Evolutionary conservation across 1,139 yeast genomes (phyloP), one percentile per base, ranked within the genome.

Genomic region (Taphrina flavorubra): DNA sequence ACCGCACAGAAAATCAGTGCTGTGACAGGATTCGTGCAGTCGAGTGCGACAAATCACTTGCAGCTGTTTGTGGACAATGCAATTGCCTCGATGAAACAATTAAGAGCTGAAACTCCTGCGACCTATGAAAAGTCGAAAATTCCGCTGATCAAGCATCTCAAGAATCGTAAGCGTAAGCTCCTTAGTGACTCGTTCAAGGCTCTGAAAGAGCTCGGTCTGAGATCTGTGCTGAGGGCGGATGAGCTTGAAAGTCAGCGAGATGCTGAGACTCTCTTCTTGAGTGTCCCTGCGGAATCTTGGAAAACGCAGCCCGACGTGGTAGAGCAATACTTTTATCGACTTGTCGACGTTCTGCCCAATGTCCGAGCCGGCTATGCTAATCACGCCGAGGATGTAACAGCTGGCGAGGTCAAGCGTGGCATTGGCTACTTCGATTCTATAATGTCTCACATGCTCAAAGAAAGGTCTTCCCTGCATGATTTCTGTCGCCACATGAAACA

Each of bases 341-440:
- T 90, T 20, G 78, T 94, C 68, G 99, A 94, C 74, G 77, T 92
- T 62, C 79, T 92, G 53, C 98, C 98, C 7, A 82, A 94, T 59
- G 79, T 94, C 70, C 83, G 97, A 74, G 83, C 87, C 40, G 81
- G 90, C 1, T 86, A 87, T 18, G 78, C 86, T 0, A 73, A 75
- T 46, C 85, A 87, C 18, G 83, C 86, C 18, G 89, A 85, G 13
- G 98, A 92, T 74, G 86, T 91, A 25, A 95, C 97, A 1, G 83
- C 83, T 31, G 81, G 84, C 1, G 96, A 90, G 76, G 84, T 90
- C 49, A 89, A 86, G 71, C 88, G 87, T 73, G 96, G 92, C 55
- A 80, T 91, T 73, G 91, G 94, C 1, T 87, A 87, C n/a, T 81
- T 86, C 8, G 98, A 94, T 74, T 76, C 78, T 91, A 67, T 77